Base-by-base conservation (phyloP, 73 alveolate genomes). In the Breviolum minutum region DNA sequence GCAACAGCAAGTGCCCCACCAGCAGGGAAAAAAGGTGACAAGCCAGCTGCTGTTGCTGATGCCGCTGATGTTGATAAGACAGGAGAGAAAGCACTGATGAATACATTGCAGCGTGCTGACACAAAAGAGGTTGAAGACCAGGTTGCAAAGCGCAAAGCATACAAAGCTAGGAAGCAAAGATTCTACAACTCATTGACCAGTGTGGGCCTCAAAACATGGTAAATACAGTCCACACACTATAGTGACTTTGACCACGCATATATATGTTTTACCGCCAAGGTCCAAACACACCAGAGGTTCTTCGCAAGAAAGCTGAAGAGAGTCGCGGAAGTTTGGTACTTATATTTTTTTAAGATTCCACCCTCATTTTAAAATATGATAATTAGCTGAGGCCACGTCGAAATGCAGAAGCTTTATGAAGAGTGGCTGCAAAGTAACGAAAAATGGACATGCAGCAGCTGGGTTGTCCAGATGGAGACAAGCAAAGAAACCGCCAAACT, bases 91-190 rank as follows among this genome's bases (percentile, higher is more conserved):
- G 84, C 60, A 74, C 62, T n/a, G 84, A 17, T n/a, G 8, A 61
- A 48, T 7, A 10, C 84, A 7, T n/a, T 74, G 17, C 60, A n/a
- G 16, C 9, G 84, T 11, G 84, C 84, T n/a, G 62, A 24, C 62
- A 74, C 84, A n/a, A 11, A 4, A 8, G 84, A 74, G 62, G 62
- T n/a, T 8, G 62, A 74, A 61, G 84, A 74, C 62, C 24, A 74
- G 84, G 54, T 24, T 6, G 84, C 84, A 4, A 74, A 74, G 62
- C 60, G 84, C 60, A 74, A 74, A n/a, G 84, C 84, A 24, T 74
- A 74, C 84, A 74, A 74, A 74, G 84, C 84, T n/a, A 16, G 84
- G 84, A 74, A 74, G 84, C 84, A 74, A 19, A 8, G 84, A 6
- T 74, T 74, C 84, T 74, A 74, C 84, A 74, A 74, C 29, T 74